Base-by-base conservation (phyloP, 2,329 filamentous ascomycete genomes). In the Aureobasidium lini region DNA sequence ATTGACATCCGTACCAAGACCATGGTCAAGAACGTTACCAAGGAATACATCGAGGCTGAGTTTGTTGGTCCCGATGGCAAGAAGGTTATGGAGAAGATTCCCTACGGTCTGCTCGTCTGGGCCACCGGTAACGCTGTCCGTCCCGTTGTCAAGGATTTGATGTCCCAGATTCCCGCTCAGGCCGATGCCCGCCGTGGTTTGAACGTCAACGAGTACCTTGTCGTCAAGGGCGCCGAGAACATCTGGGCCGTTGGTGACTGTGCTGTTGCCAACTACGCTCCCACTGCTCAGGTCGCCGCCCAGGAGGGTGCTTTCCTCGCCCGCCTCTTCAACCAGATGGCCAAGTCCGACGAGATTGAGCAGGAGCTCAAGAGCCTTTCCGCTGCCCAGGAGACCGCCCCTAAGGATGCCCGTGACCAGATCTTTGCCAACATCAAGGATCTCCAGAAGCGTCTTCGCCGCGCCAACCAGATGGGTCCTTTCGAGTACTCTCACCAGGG, bases 401-500 rank as follows among this genome's bases (percentile, higher is more conserved):
- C 90, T 58, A 78, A 82, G 53, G 81, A 84, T 36, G 53, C 46
- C 75, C 79, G 59, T 78, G 84, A 84, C 68, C 69, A 78, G 66
- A 72, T 82, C 58, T 80, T 87, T 62, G 83, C 84, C 54, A 83
- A 95, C 76, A 96, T 99, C 71, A 90, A 94, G 76, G 79, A 84
- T 57, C 81, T 90, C 66, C 91, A 96, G 82, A 90, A 88, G 76
- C 85, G 94, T 72, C 81, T 97, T 67, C 85, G 90, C 64, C 85
- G 91, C 67, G 85, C 94, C 75, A 96, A 95, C 82, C 89, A 95
- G 74, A 87, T 96, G 75, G 95, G 94, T 73, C 94, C 94, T 57
- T 99, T 99, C 81, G 88, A 95, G 79, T 99, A 99, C 84, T 94
- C 90, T 40, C 94, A 99, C 81, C 92, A 99, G 79, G 94, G 94